Base-by-base conservation (phyloP, 2,329 filamentous ascomycete genomes). In the Fusarium concolor region DNA sequence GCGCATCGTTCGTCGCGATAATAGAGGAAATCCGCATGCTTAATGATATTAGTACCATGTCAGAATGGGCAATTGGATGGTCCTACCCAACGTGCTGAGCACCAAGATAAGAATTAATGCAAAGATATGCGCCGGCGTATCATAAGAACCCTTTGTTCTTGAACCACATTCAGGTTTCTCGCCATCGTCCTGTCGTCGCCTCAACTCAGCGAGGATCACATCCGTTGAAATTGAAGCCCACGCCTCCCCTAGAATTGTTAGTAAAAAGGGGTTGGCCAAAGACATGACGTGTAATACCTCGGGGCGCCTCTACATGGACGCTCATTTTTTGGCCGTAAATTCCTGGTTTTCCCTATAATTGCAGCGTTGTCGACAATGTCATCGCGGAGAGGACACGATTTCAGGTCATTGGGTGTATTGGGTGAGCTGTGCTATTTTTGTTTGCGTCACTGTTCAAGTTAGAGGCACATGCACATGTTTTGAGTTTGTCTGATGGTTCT, bases 21-120 rank as follows among this genome's bases (percentile, higher is more conserved):
- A 79, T 33, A 92, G 80, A 2, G 90, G 90, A 53, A 92, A 89
- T 6, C 85, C 88, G 75, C 89, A 91, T 29, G 88, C 89, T 86
- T 68, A 6, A 18, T 50, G 5, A 11, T 52, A 18, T 70, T 33
- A 70, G 49, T 53, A n/a, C 18, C 26, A 10, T 39, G 26, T 49
- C 42, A 22, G 12, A 17, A 11, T 28, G 35, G 15, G 17, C 37
- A 38, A 55, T 42, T 49, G 26, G 15, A 12, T 37, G 26, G 37
- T 57, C 82, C 53, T 80, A 89, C 86, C 82, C 26, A 87, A 71
- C 2, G 85, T 87, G 78, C 88, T 90, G 56, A 92, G 76, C 0
- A 79, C 74, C 52, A 92, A 80, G 56, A 92, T 91, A 38, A 92
- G 79, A 59, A 91, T 81, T 57, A 93, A 78, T 42, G 90, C 90